These are phyloP conservation scores for Starmera dryadoides DNA, from an alignment of 805 yeast species.

Conservation along the genomic window DNA sequence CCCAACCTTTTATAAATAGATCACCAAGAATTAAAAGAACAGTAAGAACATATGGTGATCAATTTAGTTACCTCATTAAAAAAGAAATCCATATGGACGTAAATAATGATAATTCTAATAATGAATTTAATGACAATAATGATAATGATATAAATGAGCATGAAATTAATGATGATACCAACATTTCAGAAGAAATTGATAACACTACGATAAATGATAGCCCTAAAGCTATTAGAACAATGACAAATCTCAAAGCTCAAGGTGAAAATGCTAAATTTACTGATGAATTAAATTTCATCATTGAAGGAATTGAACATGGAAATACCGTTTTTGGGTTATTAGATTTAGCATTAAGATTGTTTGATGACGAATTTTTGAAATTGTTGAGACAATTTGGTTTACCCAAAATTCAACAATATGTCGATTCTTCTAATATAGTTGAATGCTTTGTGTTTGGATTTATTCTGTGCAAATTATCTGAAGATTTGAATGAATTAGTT, in stretches of 20 bases:
- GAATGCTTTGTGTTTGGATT: conserved; percentile 10
- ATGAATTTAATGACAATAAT: conserved; percentile 4
- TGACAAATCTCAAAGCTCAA: conserved; percentile 23
- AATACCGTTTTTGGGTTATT: conserved; percentile 13
- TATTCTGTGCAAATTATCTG: conserved; percentile 11
- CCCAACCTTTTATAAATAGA: neutral
- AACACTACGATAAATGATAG: neutral
- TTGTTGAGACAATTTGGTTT: conserved; percentile 10
- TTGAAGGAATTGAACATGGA: conserved; percentile 14
- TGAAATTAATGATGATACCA: conserved; percentile 5
- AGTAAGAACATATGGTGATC: conserved; percentile 21
- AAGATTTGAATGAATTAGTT: neutral
- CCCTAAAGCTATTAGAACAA: conserved; percentile 11
- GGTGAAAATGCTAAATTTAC: conserved; percentile 27
- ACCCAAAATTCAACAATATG: conserved; percentile 2
- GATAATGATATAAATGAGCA: conserved; percentile 10
- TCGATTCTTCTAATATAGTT: conserved; percentile 1
- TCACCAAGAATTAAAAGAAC: conserved; percentile 8
- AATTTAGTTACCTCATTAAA: conserved; percentile 17
- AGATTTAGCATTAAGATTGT: conserved; percentile 19
- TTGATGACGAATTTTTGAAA: conserved; percentile 14
- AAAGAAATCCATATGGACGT: conserved; percentile 1
- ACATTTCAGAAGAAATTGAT: neutral
- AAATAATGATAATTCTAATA: conserved; percentile 5
- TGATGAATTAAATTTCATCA: conserved; percentile 29